Evolutionary conservation across 106 monocot species (phyloP).

Genomic region (Xerophyta viscosa): DNA sequence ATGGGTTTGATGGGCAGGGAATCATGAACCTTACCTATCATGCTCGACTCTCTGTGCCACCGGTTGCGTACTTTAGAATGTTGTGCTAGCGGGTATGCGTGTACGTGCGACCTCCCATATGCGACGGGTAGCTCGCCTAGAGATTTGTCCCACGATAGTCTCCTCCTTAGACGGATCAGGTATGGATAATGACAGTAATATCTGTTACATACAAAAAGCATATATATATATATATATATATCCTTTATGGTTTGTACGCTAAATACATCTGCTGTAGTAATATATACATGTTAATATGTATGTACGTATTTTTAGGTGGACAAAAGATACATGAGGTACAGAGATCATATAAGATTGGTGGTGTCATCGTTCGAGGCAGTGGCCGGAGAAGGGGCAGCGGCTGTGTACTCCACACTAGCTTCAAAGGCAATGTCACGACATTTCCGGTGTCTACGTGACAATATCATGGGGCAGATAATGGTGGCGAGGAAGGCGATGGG

Average conservation of each 20-base stretch:
- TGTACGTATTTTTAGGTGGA: conserved; percentile 43
- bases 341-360: conserved; percentile 68
- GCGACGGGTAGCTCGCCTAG: too few species aligned
- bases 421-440: conserved; percentile 85
- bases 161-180: too few species aligned
- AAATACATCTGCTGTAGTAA: not conserved
- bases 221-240: not conserved
- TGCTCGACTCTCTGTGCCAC: too few species aligned
- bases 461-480: conserved; percentile 52
- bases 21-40: too few species aligned
- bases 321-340: conserved; percentile 57
- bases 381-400: conserved; percentile 55
- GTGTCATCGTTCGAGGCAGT: conserved; percentile 59
- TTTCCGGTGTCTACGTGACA: conserved; percentile 69
- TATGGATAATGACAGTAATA: too few species aligned
- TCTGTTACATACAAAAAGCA: too few species aligned
- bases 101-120: too few species aligned
- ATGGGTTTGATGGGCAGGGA: too few species aligned
- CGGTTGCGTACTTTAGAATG: too few species aligned
- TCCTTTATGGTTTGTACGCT: too few species aligned
- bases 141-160: too few species aligned
- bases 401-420: conserved; percentile 54
- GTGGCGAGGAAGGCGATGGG: conserved; percentile 58
- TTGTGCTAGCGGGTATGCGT: too few species aligned
- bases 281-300: not conserved